Conservation (phyloP, 2,329 filamentous ascomycete genomes). For the Clarireedia monteithiana region DNA sequence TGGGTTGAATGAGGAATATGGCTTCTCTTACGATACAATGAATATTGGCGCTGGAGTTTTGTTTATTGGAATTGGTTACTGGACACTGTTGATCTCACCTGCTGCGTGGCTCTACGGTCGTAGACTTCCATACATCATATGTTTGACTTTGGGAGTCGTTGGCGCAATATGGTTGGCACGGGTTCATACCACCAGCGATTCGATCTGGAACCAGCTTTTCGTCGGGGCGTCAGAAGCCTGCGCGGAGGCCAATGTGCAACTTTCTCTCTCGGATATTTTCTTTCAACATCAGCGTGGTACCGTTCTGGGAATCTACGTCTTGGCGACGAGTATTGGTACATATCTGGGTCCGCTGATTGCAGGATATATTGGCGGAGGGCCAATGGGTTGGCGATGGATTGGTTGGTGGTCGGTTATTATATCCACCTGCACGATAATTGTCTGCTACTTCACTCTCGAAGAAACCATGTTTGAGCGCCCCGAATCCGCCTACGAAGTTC, state of each 20-base stretch:
- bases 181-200: slow-evolving; percentile 35
- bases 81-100: slow-evolving; percentile 44
- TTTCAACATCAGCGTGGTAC: slow-evolving; percentile 49
- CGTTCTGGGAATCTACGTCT: slow-evolving; percentile 46
- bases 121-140: slow-evolving; percentile 46
- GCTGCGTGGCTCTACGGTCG: slow-evolving; percentile 47
- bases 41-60: slow-evolving; percentile 50
- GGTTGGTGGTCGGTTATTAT: slow-evolving; percentile 44
- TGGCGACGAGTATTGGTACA: slow-evolving; percentile 48
- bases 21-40: slow-evolving; percentile 43
- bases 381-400: slow-evolving; percentile 48
- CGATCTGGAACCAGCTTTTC: slow-evolving; percentile 49
- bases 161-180: slow-evolving; percentile 47
- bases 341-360: slow-evolving; percentile 47
- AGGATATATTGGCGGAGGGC: slow-evolving; percentile 40
- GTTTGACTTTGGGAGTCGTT: slow-evolving; percentile 39
- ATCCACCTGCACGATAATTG: slow-evolving; percentile 37
- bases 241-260: slow-evolving; percentile 47
- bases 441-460: slow-evolving; percentile 45
- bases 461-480: slow-evolving; percentile 42
- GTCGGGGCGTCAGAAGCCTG: slow-evolving; percentile 49
- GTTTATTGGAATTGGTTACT: slow-evolving; percentile 48
- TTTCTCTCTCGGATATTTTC: slow-evolving; percentile 50
- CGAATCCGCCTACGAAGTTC: slow-evolving; percentile 30
- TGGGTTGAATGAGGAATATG: slow-evolving; percentile 41